phyloP scores from a whole-genome alignment of 345 rosid genomes.

The Clarkia xantiana region DNA sequence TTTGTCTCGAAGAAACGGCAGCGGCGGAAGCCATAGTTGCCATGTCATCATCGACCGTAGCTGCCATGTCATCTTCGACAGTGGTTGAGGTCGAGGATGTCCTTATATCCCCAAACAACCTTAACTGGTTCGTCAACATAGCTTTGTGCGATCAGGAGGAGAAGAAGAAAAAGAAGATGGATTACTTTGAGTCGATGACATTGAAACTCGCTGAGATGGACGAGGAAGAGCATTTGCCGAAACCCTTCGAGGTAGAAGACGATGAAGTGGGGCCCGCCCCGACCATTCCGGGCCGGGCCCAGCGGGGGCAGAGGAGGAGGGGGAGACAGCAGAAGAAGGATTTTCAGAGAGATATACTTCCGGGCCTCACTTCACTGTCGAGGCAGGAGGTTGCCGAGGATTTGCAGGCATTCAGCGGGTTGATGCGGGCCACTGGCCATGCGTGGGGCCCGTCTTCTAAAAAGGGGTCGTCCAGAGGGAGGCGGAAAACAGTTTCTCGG shows the following conservation, averaged over 20 bases:
- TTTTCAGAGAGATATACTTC: slow-evolving; percentile 96
- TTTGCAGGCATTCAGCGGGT: slow-evolving; percentile 79
- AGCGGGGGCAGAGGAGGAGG: slow-evolving; percentile 73
- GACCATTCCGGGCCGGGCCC: slow-evolving; percentile 23
- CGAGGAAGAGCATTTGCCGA: slow-evolving; percentile 85
- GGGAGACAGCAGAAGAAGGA: slow-evolving; percentile 89
- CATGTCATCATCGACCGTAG: slow-evolving; percentile 67
- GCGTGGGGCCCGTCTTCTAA: slow-evolving; percentile 43
- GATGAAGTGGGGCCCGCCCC: slow-evolving; percentile 34
- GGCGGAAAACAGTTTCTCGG: slow-evolving; percentile 27
- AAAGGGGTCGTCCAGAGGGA: slow-evolving; percentile 56
- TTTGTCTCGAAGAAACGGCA: slow-evolving; percentile 26
- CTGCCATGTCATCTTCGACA: slow-evolving; percentile 48
- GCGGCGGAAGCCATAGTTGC: slow-evolving; percentile 77
- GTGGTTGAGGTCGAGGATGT: slow-evolving; percentile 20
- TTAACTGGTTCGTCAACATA: slow-evolving; percentile 69
- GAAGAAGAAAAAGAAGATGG: slow-evolving; percentile 25
- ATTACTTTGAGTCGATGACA: slow-evolving; percentile 78
- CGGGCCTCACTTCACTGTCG: slow-evolving; percentile 73
- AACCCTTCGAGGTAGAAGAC: slow-evolving; percentile 49
- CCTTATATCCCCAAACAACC: slow-evolving; percentile 28
- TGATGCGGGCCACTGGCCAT: slow-evolving; percentile 71
- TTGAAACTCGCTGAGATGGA: slow-evolving; percentile 42
- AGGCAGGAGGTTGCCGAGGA: slow-evolving; percentile 89
- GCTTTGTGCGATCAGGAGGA: slow-evolving; percentile 26